These are phyloP conservation scores for Komagataella phaffii DNA, from an alignment of 805 yeast species.

Conservation along the genomic window DNA sequence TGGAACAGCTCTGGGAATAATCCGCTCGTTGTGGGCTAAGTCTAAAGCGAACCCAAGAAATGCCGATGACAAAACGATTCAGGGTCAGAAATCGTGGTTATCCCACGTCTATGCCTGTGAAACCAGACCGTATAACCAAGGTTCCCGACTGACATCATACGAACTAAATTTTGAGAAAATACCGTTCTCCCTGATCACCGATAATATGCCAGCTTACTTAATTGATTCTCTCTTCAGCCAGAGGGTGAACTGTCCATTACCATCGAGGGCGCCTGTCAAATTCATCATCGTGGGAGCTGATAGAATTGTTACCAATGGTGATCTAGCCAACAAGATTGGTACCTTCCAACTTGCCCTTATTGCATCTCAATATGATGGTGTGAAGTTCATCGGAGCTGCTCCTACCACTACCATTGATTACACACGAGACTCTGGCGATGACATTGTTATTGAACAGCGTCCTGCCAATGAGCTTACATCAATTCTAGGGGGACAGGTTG, in stretches of 20 bases:
- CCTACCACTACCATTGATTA: conserved; percentile 86
- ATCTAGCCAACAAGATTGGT: conserved; percentile 93
- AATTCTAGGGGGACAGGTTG: conserved; percentile 54
- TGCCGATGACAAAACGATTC: conserved; percentile 4
- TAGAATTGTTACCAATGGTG: conserved; percentile 86
- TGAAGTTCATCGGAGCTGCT: conserved; percentile 88
- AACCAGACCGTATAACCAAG: conserved; percentile 95
- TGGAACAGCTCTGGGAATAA: conserved; percentile 92
- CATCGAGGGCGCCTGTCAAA: conserved; percentile 51
- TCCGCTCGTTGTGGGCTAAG: conserved; percentile 52
- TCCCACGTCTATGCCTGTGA: conserved; percentile 78
- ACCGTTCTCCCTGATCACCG: conserved; percentile 83
- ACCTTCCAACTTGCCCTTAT: conserved; percentile 78
- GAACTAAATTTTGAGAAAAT: conserved; percentile 77
- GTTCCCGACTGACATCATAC: conserved; percentile 84
- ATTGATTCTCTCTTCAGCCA: conserved; percentile 29
- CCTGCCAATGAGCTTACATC: conserved; percentile 69
- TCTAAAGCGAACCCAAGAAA: conserved; percentile 13
- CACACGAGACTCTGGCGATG: conserved; percentile 51
- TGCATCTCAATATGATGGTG: conserved; percentile 47
- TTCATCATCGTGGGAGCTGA: conserved; percentile 93
- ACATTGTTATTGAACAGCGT: conserved; percentile 78
- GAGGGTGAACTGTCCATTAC: conserved; percentile 11
- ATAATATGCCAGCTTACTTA: conserved; percentile 80
- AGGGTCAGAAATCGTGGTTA: conserved; percentile 26